These are phyloP conservation scores for Xylaria hypoxylon DNA, from an alignment of 2,329 filamentous ascomycete species.

Conservation along the genomic window DNA sequence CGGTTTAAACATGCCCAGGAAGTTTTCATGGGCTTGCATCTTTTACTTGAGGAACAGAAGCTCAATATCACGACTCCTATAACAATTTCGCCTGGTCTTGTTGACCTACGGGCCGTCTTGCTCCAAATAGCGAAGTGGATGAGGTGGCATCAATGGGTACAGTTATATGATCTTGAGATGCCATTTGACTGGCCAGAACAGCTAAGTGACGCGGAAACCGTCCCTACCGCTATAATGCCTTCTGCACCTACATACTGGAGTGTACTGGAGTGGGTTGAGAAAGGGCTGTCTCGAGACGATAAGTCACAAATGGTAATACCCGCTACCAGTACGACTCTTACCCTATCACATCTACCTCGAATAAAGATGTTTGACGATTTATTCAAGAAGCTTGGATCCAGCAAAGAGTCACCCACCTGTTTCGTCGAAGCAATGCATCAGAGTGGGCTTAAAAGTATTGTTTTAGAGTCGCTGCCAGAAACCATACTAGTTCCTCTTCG, in stretches of 20 bases:
- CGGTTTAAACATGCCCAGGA: slow-evolving; percentile 72
- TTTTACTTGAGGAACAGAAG: slow-evolving; percentile 91
- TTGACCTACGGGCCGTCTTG: slow-evolving; percentile 76
- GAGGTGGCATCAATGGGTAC: slow-evolving; percentile 69
- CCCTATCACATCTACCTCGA: slow-evolving; percentile 66
- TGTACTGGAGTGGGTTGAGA: slow-evolving; percentile 66
- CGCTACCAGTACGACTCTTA: slow-evolving; percentile 38
- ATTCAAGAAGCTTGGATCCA: slow-evolving; percentile 67
- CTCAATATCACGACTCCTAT: slow-evolving; percentile 71
- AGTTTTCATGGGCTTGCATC: slow-evolving; percentile 80
- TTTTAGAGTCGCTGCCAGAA: slow-evolving; percentile 88
- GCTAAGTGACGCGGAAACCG: slow-evolving; percentile 11
- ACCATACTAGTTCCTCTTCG: slow-evolving; percentile 82
- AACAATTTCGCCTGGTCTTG: slow-evolving; percentile 57
- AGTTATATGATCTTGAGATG: slow-evolving; percentile 64
- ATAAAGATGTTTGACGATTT: slow-evolving; percentile 78
- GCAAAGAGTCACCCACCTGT: slow-evolving; percentile 64
- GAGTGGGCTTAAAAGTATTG: slow-evolving; percentile 72
- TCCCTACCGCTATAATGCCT: slow-evolving; percentile 31
- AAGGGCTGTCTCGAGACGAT: slow-evolving; percentile 54
- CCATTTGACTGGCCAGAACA: slow-evolving; percentile 57
- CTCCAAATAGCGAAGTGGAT: slow-evolving; percentile 87
- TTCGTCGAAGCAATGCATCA: slow-evolving; percentile 80
- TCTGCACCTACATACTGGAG: slow-evolving; percentile 51
- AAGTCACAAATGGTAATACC: slow-evolving; percentile 39